A percentile compares a stretch with the other conserved stretches of the same genome.
These are phyloP conservation scores for Aspergillaceae sp. DNA, from an alignment of 2,329 filamentous ascomycete genomes.

Conservation along the genomic window DNA sequence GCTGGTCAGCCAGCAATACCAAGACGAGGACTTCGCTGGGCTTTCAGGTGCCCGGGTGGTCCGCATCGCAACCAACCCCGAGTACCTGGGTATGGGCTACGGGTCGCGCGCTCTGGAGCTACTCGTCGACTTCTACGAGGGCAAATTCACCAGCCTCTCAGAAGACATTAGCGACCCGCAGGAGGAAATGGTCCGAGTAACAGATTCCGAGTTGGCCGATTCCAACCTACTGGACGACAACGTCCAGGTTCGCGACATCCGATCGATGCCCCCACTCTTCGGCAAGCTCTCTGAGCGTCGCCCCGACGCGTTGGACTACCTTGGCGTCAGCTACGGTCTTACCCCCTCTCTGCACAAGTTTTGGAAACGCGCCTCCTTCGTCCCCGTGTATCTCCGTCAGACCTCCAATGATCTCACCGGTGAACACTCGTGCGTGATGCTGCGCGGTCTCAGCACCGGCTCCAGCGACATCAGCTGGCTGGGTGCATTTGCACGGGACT, in stretches of 20 bases:
- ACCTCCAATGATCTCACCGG: slow-evolving; percentile 94
- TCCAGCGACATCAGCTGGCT: slow-evolving; percentile 71
- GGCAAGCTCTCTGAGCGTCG: slow-evolving; percentile 75
- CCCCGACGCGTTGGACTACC: slow-evolving; percentile 74
- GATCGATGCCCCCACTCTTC: slow-evolving; percentile 87
- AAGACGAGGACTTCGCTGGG: slow-evolving; percentile 91
- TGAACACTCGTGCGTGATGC: slow-evolving; percentile 97
- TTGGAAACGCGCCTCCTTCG: slow-evolving; percentile 84
- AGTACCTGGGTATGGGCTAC: slow-evolving; percentile 88
- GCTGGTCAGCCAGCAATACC: slow-evolving; percentile 96
- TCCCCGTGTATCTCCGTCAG: slow-evolving; percentile 87
- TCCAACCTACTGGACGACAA: slow-evolving; percentile 74
- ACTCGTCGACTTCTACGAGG: slow-evolving; percentile 86
- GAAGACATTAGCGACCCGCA: slow-evolving; percentile 52
- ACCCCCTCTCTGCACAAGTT: slow-evolving; percentile 85
- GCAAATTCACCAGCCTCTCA: slow-evolving; percentile 75
- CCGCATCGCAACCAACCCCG: slow-evolving; percentile 90
- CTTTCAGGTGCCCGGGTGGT: slow-evolving; percentile 88
- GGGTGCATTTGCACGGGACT: slow-evolving; percentile 82
- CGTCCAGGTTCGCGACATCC: slow-evolving; percentile 81
- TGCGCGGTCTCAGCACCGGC: slow-evolving; percentile 59
- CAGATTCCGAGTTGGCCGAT: slow-evolving; percentile 70
- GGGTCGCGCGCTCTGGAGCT: slow-evolving; percentile 81
- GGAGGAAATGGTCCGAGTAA: slow-evolving; percentile 65
- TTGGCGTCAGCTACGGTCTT: slow-evolving; percentile 91